Evolutionary conservation across 306 rosid genomes (phyloP), one percentile per base, ranked within the genome.

Genomic region (Lathyrus tuberosus): DNA sequence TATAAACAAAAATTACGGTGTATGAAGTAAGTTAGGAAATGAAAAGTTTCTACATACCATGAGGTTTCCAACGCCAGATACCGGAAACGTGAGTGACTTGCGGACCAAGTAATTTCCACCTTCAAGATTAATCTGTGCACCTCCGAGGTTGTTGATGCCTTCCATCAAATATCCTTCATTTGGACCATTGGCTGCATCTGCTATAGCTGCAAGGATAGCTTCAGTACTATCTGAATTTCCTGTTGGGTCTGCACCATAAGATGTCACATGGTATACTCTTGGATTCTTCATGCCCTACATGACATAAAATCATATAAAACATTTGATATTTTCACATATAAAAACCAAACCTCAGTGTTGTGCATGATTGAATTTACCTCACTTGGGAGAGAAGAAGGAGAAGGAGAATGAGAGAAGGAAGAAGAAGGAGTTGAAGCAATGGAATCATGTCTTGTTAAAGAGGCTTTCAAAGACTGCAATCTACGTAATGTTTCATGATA

Each of bases 171-270:
- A 10, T 7, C 86, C 89, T 42, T 77, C 61, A 52, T 69, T 57
- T 6, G 70, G 73, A 31, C 71, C 82, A 20, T 78, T 68, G 11
- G 67, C 38, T 61, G 92, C 97, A 41, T 85, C 97, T 42, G 84
- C 77, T 46, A 94, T 84, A 54, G 90, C 97, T 72, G 47, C 57
- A 14, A 81, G 82, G 18, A 94, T 38, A 2, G 95, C 94, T 6
- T 80, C 86, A 0, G 95, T 91, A 73, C 99, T 94, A 62, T 94
- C 99, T 22, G 49, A 73, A 48, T 52, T 80, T 4, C 96, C 99
- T 0, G 89, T 88, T 15, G 97, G 95, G 76, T 94, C 99, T 33
- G 95, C 97, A 3, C 99, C 99, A 63, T 84, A 94, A 0, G 85
- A 58, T 28, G 95, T 94, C 57, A 84, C 91, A 64, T 6, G 84